Base-by-base conservation (phyloP, 1,139 yeast species). In the Scheffersomyces parashehatae region DNA sequence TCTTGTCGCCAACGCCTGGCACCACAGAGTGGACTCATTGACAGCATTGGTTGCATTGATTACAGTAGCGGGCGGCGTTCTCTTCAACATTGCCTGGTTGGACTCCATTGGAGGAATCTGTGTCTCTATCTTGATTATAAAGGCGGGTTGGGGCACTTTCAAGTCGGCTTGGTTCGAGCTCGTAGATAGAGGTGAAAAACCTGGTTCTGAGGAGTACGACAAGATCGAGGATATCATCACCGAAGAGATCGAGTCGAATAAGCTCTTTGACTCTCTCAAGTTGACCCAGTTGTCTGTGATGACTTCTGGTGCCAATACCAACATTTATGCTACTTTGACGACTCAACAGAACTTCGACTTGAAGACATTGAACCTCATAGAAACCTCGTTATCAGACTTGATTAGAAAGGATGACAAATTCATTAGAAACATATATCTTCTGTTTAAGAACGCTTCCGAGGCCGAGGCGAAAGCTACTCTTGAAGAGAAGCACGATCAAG, bases 1-100 rank as follows among this genome's bases (percentile, higher is more conserved):
- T 4, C 75, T 93, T 43, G 84, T 89, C 40, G 99, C 99, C 5
- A 93, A 93, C 59, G 99, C 99, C 3, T 93, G 98, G 98, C 99
- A 93, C 62, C 99, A 93, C 60, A 77, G 99, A 50, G 91, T 93
- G n/a, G 99, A 93, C 62, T 86, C 96, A 1, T 65, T 93, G 53
- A 95, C 98, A 0, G 90, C 97, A 0, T 75, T 87, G 33, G 98
- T 93, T 8, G 98, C 99, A 0, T 77, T 91, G 24, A 77, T 83
- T 4, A 90, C 98, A 0, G 95, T 93, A 42, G 81, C 95, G 0
- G 85, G 95, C 2, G 96, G 97, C 28, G 84, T 86, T 51, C 68
- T 88, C 48, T 79, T 89, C 50, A 79, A 83, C 49, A 77, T 89
- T 37, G 83, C 82, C 34, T 89, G 97, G 85, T 70, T 93, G 43